Conservation (phyloP, 1,139 yeast species). For the Candida glucosophila region DNA sequence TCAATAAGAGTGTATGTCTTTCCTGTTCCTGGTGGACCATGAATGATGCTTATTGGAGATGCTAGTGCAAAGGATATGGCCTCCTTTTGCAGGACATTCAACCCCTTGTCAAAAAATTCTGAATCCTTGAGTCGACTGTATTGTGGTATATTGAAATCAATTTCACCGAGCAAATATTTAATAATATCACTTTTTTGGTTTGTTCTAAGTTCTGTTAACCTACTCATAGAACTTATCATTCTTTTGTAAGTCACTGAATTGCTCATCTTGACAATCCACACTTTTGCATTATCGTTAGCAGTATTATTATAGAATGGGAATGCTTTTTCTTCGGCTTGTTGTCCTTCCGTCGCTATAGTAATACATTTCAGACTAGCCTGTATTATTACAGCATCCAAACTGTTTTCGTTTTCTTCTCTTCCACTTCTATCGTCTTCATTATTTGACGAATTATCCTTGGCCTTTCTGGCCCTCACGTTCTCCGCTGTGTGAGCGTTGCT, state of each 20-base stretch:
- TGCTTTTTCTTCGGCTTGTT: constrained; percentile 37
- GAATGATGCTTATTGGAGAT: constrained; percentile 38
- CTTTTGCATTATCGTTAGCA: constrained; percentile 25
- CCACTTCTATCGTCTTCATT: constrained; percentile 19
- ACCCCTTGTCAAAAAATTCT: constrained; percentile 38
- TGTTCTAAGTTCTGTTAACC: constrained; percentile 42
- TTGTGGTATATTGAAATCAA: constrained; percentile 11
- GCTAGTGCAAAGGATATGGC: constrained; percentile 34
- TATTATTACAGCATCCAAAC: constrained; percentile 54
- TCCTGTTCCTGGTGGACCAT: constrained; percentile 48
- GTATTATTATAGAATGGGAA: constrained; percentile 37
- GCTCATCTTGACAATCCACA: constrained; percentile 61
- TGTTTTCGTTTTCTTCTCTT: constrained; percentile 12
- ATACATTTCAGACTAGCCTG: constrained; percentile 39
- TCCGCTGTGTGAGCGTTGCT: constrained; percentile 6
- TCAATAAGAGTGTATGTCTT: constrained; percentile 82
- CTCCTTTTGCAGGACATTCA: constrained; percentile 61
- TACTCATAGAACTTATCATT: constrained; percentile 74
- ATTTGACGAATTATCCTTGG: constrained; percentile 15
- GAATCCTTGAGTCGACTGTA: constrained; percentile 5
- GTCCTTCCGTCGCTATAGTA: constrained; percentile 54
- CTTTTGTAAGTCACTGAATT: constrained; percentile 66
- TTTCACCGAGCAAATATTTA: constrained; percentile 37
- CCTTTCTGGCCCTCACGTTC: constrained; percentile 14
- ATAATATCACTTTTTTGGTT: constrained; percentile 27